Evolutionary conservation across 208 protist species (phyloP).

Genomic region (Porcisia hertigi): DNA sequence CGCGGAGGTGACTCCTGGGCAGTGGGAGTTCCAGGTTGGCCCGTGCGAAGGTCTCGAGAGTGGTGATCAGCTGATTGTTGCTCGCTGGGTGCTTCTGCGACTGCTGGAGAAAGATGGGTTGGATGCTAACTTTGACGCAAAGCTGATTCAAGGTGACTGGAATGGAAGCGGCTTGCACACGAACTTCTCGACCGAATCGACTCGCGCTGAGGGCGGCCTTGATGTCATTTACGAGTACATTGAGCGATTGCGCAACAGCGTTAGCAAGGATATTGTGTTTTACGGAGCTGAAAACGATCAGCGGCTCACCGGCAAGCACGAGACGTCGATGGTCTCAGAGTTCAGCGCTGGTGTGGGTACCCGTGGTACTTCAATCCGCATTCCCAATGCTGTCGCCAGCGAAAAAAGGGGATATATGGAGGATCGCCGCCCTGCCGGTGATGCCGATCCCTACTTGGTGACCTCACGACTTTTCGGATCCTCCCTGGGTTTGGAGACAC

Average conservation of each 20-base stretch:
- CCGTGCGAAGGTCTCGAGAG: slow-evolving; percentile 88
- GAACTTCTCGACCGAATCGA: slow-evolving; percentile 96
- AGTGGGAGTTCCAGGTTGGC: slow-evolving; percentile 98
- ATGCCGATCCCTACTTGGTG: slow-evolving; percentile 97
- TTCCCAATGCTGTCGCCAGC: slow-evolving; percentile 91
- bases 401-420: slow-evolving; percentile 97
- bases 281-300: slow-evolving; percentile 89
- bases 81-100: slow-evolving; percentile 92
- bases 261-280: slow-evolving; percentile 82
- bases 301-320: slow-evolving; percentile 86
- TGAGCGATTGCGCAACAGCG: slow-evolving; percentile 66
- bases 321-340: slow-evolving; percentile 77
- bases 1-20: slow-evolving; percentile 96
- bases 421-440: slow-evolving; percentile 95
- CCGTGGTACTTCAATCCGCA: slow-evolving; percentile 95
- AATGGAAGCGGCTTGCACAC: slow-evolving; percentile 97
- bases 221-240: slow-evolving; percentile 79
- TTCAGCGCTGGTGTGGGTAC: slow-evolving; percentile 87
- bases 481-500: slow-evolving; percentile 57
- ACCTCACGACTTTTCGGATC: slow-evolving; percentile 91
- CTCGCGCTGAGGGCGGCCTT: slow-evolving; percentile 72
- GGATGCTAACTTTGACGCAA: slow-evolving; percentile 87
- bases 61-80: slow-evolving; percentile 94
- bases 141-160: slow-evolving; percentile 97
- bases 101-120: slow-evolving; percentile 71